These are phyloP conservation scores for Yamadazyma triangularis DNA, from an alignment of 1,139 yeast genomes.

Conservation along the genomic window DNA sequence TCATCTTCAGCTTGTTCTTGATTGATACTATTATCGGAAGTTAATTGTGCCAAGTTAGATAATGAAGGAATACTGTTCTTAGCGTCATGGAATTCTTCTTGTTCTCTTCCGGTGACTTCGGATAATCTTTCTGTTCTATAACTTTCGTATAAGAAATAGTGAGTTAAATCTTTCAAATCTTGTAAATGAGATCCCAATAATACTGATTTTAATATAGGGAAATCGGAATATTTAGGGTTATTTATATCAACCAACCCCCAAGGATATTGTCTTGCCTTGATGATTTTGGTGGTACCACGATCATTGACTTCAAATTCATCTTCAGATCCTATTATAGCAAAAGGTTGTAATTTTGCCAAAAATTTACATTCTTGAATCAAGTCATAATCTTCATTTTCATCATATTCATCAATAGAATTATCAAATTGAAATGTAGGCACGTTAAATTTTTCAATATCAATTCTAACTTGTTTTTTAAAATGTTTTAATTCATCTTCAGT, in stretches of 20 bases:
- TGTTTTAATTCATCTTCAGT: conserved; percentile 66
- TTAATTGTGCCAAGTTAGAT: conserved; percentile 60
- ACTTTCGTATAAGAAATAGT: conserved; percentile 84
- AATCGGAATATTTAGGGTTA: conserved; percentile 80
- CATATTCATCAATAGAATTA: conserved; percentile 39
- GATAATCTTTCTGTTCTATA: conserved; percentile 85
- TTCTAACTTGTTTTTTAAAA: conserved; percentile 52
- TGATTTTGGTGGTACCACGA: conserved; percentile 49
- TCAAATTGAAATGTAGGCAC: conserved; percentile 83
- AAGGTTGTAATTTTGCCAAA: conserved; percentile 74
- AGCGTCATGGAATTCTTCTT: conserved; percentile 28
- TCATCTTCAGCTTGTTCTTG: conserved; percentile 15
- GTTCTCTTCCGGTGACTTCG: conserved; percentile 33
- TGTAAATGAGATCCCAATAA: conserved; percentile 88
- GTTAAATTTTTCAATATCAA: conserved; percentile 70
- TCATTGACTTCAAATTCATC: conserved; percentile 48
- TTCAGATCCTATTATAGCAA: conserved; percentile 81
- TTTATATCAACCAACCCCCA: conserved; percentile 90
- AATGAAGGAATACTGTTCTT: conserved; percentile 48
- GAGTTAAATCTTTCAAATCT: conserved; percentile 90
- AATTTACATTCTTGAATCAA: conserved; percentile 77
- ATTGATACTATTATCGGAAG: conserved; percentile 17
- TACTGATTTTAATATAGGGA: conserved; percentile 76
- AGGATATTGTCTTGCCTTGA: conserved; percentile 85
- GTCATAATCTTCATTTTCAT: conserved; percentile 63